phyloP scores from a whole-genome alignment of 2,329 filamentous ascomycete species.

The Claviceps digitariae region DNA sequence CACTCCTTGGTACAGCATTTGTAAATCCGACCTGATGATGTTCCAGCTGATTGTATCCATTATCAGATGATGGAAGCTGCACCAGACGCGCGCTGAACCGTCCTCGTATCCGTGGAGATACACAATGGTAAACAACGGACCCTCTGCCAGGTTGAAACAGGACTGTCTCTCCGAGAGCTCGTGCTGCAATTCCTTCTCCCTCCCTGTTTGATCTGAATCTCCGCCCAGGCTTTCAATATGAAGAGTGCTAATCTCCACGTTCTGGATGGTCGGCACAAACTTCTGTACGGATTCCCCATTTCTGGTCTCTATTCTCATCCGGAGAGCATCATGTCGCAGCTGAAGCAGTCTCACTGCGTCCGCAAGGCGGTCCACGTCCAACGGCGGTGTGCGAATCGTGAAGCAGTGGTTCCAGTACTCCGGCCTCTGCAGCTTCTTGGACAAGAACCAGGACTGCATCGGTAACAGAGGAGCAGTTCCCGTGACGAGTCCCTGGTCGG shows the following conservation, averaged over 20 bases:
- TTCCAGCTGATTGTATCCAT: constrained; percentile 1
- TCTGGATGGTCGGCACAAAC: background rate
- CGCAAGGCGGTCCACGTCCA: background rate
- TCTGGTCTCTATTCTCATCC: background rate
- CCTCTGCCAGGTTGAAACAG: background rate
- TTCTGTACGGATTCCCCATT: background rate
- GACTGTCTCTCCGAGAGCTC: background rate
- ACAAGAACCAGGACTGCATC: background rate
- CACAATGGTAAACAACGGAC: background rate
- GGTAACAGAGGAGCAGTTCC: background rate
- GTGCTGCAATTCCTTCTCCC: background rate
- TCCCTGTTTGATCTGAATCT: background rate
- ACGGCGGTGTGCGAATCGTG: background rate
- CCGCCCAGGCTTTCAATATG: background rate
- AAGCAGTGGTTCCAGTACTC: constrained; percentile 2
- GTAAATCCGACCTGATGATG: constrained; percentile 1
- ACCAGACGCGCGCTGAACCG: background rate
- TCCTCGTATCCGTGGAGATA: background rate
- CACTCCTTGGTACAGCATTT: background rate
- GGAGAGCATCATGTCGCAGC: background rate
- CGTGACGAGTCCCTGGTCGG: background rate
- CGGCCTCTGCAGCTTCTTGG: background rate
- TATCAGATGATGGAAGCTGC: constrained; percentile 1
- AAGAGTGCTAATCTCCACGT: background rate
- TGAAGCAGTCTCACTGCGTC: background rate